Conservation (phyloP, 2,329 filamentous ascomycete species). For the Talaromyces sp. region DNA sequence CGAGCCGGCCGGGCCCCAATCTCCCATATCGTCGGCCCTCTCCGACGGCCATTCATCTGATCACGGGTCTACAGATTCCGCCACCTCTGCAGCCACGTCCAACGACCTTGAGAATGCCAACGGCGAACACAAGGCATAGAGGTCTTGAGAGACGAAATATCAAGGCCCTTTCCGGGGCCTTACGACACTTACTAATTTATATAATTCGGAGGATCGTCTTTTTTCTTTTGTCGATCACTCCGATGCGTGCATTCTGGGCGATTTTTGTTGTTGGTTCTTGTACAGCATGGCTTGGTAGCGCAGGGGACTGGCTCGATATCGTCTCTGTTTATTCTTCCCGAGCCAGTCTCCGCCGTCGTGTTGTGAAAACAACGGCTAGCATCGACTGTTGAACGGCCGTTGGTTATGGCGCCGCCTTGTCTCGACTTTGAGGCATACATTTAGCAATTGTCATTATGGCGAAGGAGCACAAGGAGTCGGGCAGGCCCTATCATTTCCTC, state of each 20-base stretch:
- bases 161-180: not conserved
- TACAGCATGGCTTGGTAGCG: constrained; percentile 1
- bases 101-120: constrained; percentile 10
- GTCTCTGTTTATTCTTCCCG: not conserved
- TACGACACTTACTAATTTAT: not conserved
- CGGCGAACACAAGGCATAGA: constrained; percentile 2
- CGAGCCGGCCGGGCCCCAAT: constrained; percentile 13
- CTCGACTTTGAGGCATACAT: constrained; percentile 5
- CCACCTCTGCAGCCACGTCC: constrained; percentile 17
- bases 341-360: not conserved
- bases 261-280: constrained; percentile 3
- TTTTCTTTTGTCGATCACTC: not conserved
- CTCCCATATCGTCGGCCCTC: constrained; percentile 11
- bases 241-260: not conserved
- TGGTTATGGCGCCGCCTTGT: not conserved
- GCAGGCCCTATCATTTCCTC: constrained; percentile 11
- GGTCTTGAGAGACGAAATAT: not conserved
- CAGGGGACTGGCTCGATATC: not conserved
- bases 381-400: constrained; percentile 1
- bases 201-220: not conserved
- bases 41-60: constrained; percentile 19
- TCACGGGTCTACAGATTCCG: constrained; percentile 18
- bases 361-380: constrained; percentile 1
- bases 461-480: constrained; percentile 11
- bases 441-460: constrained; percentile 9